A percentile compares a stretch with the other conserved stretches of the same genome.
phyloP scores from a whole-genome alignment of 2,329 filamentous ascomycete species.

The Phoma herbarum region DNA sequence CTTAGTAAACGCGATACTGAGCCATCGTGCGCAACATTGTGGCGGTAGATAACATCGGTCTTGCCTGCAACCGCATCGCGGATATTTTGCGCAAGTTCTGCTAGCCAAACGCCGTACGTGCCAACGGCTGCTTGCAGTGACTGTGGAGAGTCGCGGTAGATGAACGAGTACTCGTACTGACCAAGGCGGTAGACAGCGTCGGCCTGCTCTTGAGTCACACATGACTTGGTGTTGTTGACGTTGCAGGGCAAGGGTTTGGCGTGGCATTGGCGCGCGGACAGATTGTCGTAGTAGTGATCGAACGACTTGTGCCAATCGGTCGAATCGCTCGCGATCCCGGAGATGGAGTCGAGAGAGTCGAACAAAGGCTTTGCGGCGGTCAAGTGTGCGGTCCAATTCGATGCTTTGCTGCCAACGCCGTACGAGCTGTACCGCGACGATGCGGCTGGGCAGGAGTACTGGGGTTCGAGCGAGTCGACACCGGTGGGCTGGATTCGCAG shows the following conservation, averaged over 20 bases:
- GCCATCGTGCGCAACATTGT: constrained; percentile 85
- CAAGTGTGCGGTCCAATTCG: constrained; percentile 71
- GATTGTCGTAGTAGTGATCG: constrained; percentile 87
- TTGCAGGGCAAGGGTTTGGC: constrained; percentile 75
- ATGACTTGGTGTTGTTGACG: constrained; percentile 60
- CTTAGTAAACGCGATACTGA: constrained; percentile 72
- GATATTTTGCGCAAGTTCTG: constrained; percentile 73
- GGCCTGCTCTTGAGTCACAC: constrained; percentile 69
- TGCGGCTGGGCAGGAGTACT: constrained; percentile 71
- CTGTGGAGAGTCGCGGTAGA: constrained; percentile 72
- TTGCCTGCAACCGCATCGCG: constrained; percentile 52
- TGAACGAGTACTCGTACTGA: constrained; percentile 81
- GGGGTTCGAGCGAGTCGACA: constrained; percentile 77
- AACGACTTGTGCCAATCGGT: constrained; percentile 73
- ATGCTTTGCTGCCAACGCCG: constrained; percentile 54
- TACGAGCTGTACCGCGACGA: constrained; percentile 55
- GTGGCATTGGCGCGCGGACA: constrained; percentile 81
- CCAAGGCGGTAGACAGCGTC: constrained; percentile 78
- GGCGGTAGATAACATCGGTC: constrained; percentile 64
- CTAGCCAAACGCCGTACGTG: constrained; percentile 76
- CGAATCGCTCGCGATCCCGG: constrained; percentile 67
- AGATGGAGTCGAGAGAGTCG: constrained; percentile 70
- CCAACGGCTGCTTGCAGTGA: constrained; percentile 70
- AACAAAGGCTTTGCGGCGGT: constrained; percentile 65
- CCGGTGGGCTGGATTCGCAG: constrained; percentile 61